Evolutionary conservation across 108 stramenopile genomes (phyloP).

Genomic region (Stephanodiscus triporus): DNA sequence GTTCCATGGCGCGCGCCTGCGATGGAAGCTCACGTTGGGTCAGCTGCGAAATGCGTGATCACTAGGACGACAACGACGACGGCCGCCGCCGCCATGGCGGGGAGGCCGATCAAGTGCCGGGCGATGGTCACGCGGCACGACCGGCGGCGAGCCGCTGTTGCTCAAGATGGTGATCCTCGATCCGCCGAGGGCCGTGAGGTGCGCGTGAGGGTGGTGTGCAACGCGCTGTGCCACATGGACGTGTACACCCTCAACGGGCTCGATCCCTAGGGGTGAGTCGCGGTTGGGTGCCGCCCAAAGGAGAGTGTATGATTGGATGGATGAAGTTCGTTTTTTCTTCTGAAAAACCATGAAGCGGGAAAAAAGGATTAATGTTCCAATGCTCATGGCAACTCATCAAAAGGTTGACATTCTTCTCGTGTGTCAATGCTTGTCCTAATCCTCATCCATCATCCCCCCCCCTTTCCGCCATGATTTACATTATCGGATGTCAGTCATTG

Average conservation of each 20-base stretch:
- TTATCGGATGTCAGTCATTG: no score
- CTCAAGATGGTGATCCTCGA: constrained; percentile 89
- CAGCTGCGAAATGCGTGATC: no score
- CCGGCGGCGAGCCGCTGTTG: constrained; percentile 71
- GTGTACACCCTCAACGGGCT: constrained; percentile 87
- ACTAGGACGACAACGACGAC: constrained; percentile 13
- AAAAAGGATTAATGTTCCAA: no score
- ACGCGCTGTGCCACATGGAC: constrained; percentile 94
- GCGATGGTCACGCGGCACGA: constrained; percentile 86
- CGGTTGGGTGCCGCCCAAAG: constrained; percentile 17
- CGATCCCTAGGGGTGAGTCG: constrained; percentile 90
- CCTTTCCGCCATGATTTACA: no score
- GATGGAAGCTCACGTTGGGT: no score
- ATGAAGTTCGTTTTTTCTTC: no score
- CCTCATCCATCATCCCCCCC: no score
- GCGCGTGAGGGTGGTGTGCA: constrained; percentile 71
- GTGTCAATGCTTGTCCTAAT: no score
- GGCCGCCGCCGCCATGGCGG: constrained; percentile 20
- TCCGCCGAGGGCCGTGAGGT: constrained; percentile 86
- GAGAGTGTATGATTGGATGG: no score
- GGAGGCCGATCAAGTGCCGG: constrained; percentile 84
- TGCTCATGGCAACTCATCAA: no score
- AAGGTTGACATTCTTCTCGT: no score
- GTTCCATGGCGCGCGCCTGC: constrained; percentile 80
- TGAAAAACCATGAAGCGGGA: no score